Evolutionary conservation across 495 filamentous ascomycete genomes (phyloP).

Genomic region (Aspergillus wentii): DNA sequence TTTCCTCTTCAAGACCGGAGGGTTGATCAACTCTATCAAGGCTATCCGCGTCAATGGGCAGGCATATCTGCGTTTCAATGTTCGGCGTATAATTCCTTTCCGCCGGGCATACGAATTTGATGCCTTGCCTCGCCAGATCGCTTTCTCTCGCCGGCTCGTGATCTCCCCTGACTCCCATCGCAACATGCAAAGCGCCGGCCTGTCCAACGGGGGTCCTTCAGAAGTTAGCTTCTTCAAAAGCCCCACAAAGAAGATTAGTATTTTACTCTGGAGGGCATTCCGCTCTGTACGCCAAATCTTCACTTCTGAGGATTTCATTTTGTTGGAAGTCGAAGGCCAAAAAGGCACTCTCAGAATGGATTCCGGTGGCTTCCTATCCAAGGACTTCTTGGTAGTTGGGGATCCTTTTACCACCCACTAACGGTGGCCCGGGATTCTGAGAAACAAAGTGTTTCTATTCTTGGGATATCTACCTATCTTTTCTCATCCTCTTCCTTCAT

Average conservation of each 20-base stretch:
- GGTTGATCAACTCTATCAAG: conserved; percentile 30
- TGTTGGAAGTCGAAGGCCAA: conserved; percentile 37
- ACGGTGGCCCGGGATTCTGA: no score
- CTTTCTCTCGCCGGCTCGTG: conserved; percentile 31
- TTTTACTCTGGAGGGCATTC: conserved; percentile 30
- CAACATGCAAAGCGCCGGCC: conserved; percentile 11
- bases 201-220: conserved; percentile 4
- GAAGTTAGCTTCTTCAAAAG: conserved; percentile 29
- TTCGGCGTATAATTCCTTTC: conserved; percentile 40
- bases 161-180: conserved; percentile 18
- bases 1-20: conserved; percentile 30
- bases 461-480: neutral
- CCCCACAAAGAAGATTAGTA: conserved; percentile 31
- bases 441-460: no score
- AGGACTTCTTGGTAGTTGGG: conserved; percentile 33
- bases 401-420: conserved; percentile 20
- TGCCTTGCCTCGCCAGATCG: conserved; percentile 32
- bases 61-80: conserved; percentile 28
- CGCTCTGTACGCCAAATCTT: conserved; percentile 37
- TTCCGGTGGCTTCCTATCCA: conserved; percentile 31
- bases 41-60: conserved; percentile 28
- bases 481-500: no score
- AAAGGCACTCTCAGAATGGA: conserved; percentile 36
- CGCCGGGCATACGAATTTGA: conserved; percentile 32
- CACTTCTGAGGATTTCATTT: conserved; percentile 41